Evolutionary conservation across 371 early-diverging fungal species (phyloP), one percentile per base, ranked within the genome.

Genomic region (Syncephalastrum racemosum): DNA sequence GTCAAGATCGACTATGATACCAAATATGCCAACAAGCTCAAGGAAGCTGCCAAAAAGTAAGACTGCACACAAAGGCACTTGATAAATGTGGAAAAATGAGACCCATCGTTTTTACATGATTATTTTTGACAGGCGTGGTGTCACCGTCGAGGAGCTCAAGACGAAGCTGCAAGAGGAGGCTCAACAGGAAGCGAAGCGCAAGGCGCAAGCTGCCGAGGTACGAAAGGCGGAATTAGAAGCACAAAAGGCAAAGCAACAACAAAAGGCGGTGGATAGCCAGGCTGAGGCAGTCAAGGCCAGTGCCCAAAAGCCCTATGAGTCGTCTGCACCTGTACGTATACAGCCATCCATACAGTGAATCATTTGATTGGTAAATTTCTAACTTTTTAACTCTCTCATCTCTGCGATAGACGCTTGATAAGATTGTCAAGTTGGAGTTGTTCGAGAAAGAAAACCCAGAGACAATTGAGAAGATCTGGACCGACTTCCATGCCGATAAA

Each of bases 391-490:
- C 10, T 36, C 4, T 3, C 16, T 20, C 19, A 16, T 18, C 19
- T 15, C 0, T 20, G 15, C 4, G n/a, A 4, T 56, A 87, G 85
- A 73, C 88, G 0, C 70, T 96, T 61, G 86, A 89, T 60, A 85
- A 92, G 65, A 83, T 95, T 53, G 78, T 95, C 53, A 85, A 89
- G 59, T 19, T 93, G 39, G 93, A 94, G 0, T 54, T 81, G 48
- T 59, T 95, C 4, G 68, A 72, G 27, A 75, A 82, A 25, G 83
- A 89, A 61, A 62, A 77, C n/a, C 60, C 82, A 0, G 88, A 91
- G 42, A 79, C 77, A 3, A 88, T 94, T 42, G 66, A 71, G 13
- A 73, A 89, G 53, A 86, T 96, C 60, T 96, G 96, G 97, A 92
- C 85, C 44, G 73, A 83, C 55, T 90, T 88, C 64, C 93, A 95